Base-by-base conservation (phyloP, 768 basidiomycete species). In the Pleurotus giganteus region DNA sequence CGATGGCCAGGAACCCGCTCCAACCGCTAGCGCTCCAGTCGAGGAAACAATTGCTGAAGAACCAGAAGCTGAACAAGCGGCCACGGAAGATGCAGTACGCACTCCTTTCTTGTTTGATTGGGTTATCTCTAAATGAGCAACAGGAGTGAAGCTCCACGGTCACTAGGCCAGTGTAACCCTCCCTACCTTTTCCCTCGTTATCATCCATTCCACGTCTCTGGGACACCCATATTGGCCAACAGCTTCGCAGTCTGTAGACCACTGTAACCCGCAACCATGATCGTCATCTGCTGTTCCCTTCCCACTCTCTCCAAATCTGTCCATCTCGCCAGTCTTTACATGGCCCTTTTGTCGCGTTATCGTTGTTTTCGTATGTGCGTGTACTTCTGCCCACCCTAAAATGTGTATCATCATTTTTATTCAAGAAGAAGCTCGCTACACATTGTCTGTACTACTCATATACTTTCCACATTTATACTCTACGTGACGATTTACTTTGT, bases 1-100 rank as follows among this genome's bases (percentile, higher is more conserved):
- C 39, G 77, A 73, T 51, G 73, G 66, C 23, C 70, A 71, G 56
- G 75, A 69, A 55, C 68, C 73, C 13, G 72, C 70, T 53, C 71
- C 74, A 26, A 66, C 66, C 24, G 66, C 69, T 9, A 66, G 63
- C 37, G 70, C 73, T 28, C 59, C 68, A 29, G 68, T 69, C 34
- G 66, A 61, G 19, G 78, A 77, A 56, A 75, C 83, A 17, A 86
- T 86, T 57, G 75, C 71, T 26, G 84, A 85, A 61, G 83, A 84
- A 49, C 76, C 78, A 9, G 76, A 77, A 56, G 71, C 70, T 45
- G 78, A 74, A 58, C 67, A 62, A 3, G 74, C 77, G 42, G 74
- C 70, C 41, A 69, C 61, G 4, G 74, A 64, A 50, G 56, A 63
- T 12, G 61, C 50, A 27, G 55, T 53, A 37, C 47, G 57, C 43